phyloP scores from a whole-genome alignment of 2,329 filamentous ascomycete species.

The Fusarium fracticaudum region DNA sequence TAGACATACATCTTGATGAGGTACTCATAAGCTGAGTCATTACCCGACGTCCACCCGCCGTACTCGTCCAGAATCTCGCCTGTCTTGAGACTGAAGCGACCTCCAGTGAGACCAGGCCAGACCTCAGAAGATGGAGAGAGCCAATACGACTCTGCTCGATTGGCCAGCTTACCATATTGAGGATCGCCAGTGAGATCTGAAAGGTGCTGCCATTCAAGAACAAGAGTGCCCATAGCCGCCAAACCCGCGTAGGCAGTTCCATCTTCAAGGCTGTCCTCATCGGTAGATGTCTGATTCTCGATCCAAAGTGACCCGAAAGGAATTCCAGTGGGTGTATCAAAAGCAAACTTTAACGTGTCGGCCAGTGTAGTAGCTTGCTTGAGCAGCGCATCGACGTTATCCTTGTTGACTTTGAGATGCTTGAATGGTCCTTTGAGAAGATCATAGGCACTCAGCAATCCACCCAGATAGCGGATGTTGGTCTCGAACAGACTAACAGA shows the following conservation, averaged over 20 bases:
- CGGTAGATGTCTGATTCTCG: constrained; percentile 1
- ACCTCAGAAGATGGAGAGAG: constrained; percentile 9
- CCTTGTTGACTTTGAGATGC: constrained; percentile 48
- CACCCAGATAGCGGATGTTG: constrained; percentile 64
- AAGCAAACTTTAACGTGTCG: constrained; percentile 46
- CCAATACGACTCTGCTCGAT: constrained; percentile 6
- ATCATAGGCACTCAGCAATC: constrained; percentile 61
- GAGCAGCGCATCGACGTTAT: constrained; percentile 61
- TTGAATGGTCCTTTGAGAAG: constrained; percentile 51
- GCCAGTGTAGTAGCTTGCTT: constrained; percentile 71
- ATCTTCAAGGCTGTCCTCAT: not conserved
- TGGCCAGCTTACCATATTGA: not conserved
- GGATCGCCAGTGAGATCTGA: constrained; percentile 11
- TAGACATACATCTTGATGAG: constrained; percentile 69
- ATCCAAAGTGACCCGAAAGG: not conserved
- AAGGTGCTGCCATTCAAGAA: constrained; percentile 18
- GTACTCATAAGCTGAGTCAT: constrained; percentile 69
- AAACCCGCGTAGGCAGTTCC: not conserved
- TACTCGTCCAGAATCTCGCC: constrained; percentile 40
- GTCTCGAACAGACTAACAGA: constrained; percentile 65
- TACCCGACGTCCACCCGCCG: constrained; percentile 65
- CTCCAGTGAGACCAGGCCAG: constrained; percentile 15
- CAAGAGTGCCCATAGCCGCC: constrained; percentile 7
- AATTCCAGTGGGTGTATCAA: constrained; percentile 7
- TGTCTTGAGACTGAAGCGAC: constrained; percentile 2